These are phyloP conservation scores for Sporothrix humicola DNA, from an alignment of 2,329 filamentous ascomycete genomes.

Conservation along the genomic window DNA sequence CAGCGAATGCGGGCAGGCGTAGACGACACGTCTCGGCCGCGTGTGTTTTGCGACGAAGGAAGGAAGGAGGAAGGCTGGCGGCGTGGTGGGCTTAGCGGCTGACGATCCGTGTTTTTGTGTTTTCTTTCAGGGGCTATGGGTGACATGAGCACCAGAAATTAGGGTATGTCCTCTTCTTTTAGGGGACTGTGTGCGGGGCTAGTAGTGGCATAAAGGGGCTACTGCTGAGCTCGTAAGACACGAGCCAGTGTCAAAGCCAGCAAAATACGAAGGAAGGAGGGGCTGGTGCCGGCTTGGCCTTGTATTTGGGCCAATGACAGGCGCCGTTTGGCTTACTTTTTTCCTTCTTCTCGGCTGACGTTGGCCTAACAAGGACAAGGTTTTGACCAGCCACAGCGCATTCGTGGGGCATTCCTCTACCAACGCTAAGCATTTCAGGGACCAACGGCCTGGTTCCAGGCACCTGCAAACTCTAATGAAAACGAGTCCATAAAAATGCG, in stretches of 20 bases:
- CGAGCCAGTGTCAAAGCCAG: not conserved
- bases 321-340: not conserved
- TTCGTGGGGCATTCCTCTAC: not conserved
- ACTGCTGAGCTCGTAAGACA: not conserved
- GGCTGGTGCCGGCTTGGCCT: not conserved
- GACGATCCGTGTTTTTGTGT: not conserved
- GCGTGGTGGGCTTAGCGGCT: not conserved
- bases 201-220: constrained; percentile 1
- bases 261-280: constrained; percentile 13
- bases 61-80: constrained; percentile 15
- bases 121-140: not conserved
- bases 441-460: not conserved
- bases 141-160: not conserved
- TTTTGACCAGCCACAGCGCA: constrained; percentile 11
- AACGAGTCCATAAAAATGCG: not conserved
- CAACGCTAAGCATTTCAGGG: constrained; percentile 2
- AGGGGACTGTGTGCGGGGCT: constrained; percentile 5
- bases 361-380: constrained; percentile 9
- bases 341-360: not conserved
- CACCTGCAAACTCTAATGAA: not conserved
- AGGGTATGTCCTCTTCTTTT: not conserved
- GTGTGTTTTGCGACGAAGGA: constrained; percentile 30
- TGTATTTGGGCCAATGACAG: constrained; percentile 12
- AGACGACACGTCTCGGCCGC: constrained; percentile 32
- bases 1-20: constrained; percentile 23